Percentiles rank a stretch among this genome's conserved stretches.
Conservation (phyloP, 805 yeast species). For the Jamesozyma piceae region DNA sequence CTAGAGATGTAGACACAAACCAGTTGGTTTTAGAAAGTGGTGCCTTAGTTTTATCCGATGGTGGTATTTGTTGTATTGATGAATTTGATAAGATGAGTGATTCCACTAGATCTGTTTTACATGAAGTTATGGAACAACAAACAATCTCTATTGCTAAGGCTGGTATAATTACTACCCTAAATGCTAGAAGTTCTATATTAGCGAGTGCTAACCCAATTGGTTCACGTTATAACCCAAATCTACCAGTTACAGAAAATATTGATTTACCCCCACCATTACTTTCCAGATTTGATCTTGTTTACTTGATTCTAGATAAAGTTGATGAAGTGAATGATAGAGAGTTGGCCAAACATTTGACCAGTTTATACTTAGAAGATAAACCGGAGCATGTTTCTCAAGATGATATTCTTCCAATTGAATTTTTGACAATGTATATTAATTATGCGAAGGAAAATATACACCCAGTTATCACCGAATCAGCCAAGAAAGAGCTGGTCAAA, state of each 20-base stretch:
- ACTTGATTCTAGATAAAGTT: slow-evolving; percentile 83
- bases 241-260: slow-evolving; percentile 91
- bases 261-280: slow-evolving; percentile 94
- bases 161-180: slow-evolving; percentile 92
- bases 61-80: slow-evolving; percentile 97
- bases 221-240: slow-evolving; percentile 86
- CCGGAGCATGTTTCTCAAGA: slow-evolving; percentile 61
- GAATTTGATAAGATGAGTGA: slow-evolving; percentile 98
- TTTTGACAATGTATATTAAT: slow-evolving; percentile 79
- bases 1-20: slow-evolving; percentile 87
- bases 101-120: slow-evolving; percentile 85
- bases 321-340: slow-evolving; percentile 78
- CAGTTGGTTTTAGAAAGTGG: slow-evolving; percentile 93
- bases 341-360: slow-evolving; percentile 82
- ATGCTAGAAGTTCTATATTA: slow-evolving; percentile 89
- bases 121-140: slow-evolving; percentile 99
- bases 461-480: slow-evolving; percentile 74
- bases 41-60: slow-evolving; percentile 91
- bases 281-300: slow-evolving; percentile 91
- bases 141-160: slow-evolving; percentile 97
- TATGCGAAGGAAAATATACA: slow-evolving; percentile 81
- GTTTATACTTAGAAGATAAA: slow-evolving; percentile 80
- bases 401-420: slow-evolving; percentile 77
- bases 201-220: slow-evolving; percentile 98
- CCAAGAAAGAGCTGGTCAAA: slow-evolving; percentile 75